Evolutionary conservation across 2,329 filamentous ascomycete species (phyloP).

Genomic region (Xylariaceae sp.): DNA sequence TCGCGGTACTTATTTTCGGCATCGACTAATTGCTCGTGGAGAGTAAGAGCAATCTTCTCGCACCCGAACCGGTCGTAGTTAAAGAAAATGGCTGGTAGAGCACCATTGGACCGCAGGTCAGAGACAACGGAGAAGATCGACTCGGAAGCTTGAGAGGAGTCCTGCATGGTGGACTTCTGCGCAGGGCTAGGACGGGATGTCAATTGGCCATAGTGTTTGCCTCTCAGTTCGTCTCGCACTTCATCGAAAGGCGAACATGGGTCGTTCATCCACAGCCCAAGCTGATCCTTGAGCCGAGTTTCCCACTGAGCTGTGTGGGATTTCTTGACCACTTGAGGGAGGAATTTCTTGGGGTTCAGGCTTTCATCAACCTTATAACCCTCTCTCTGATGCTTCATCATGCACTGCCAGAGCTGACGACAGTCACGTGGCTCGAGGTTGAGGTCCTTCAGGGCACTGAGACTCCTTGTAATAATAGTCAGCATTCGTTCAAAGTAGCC

Average conservation of each 20-base stretch:
- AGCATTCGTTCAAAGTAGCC: neutral
- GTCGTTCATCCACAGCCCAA: constrained; percentile 55
- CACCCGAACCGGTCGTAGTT: constrained; percentile 64
- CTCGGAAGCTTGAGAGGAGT: no score
- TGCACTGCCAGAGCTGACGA: constrained; percentile 54
- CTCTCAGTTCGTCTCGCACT: constrained; percentile 39
- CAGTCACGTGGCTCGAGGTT: constrained; percentile 66
- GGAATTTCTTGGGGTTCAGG: constrained; percentile 38
- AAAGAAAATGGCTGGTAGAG: constrained; percentile 68
- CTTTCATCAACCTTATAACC: constrained; percentile 40
- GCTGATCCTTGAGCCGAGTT: constrained; percentile 46
- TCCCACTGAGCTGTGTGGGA: constrained; percentile 62
- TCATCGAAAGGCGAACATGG: constrained; percentile 32
- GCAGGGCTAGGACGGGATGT: no score
- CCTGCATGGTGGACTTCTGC: no score
- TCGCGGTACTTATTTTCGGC: constrained; percentile 49
- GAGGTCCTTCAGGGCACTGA: constrained; percentile 60
- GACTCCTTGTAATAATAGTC: constrained; percentile 28
- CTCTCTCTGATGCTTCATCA: constrained; percentile 49
- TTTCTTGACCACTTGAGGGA: constrained; percentile 52
- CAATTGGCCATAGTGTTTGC: neutral
- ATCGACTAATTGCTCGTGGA: constrained; percentile 48
- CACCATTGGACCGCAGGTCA: constrained; percentile 56
- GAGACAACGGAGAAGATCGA: constrained; percentile 32
- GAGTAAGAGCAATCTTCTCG: constrained; percentile 51